These are phyloP conservation scores for Salicornia ramosissima DNA, from an alignment of 148 eudicot genomes.

Conservation along the genomic window DNA sequence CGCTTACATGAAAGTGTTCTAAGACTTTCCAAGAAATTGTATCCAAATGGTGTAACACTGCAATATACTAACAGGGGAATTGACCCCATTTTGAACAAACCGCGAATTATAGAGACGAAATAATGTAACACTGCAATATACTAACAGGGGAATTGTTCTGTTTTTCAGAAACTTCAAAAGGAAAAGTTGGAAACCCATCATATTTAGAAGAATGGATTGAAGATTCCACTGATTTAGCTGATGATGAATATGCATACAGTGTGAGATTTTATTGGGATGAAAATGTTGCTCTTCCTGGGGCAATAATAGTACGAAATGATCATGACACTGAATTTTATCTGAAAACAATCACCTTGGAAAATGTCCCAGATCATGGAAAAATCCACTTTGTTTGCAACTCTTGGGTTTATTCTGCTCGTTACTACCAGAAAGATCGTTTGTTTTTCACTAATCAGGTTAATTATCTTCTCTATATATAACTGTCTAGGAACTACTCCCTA, in stretches of 20 bases:
- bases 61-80: too few relatives aligned
- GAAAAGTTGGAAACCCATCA: conserved; percentile 23
- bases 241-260: conserved; percentile 36
- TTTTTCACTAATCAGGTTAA: conserved; percentile 71
- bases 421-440: conserved; percentile 44
- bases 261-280: conserved; percentile 57
- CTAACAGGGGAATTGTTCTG: background rate
- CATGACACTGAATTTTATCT: conserved; percentile 56
- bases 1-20: too few relatives aligned
- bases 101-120: too few relatives aligned
- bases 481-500: too few relatives aligned
- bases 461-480: too few relatives aligned
- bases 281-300: conserved; percentile 57
- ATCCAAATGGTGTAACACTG: too few relatives aligned
- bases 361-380: conserved; percentile 43
- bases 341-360: conserved; percentile 42
- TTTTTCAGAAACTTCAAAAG: background rate
- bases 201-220: conserved; percentile 43
- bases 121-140: too few relatives aligned
- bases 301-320: conserved; percentile 44
- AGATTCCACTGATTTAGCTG: conserved; percentile 22
- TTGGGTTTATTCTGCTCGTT: conserved; percentile 54
- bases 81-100: too few relatives aligned
- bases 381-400: conserved; percentile 59
- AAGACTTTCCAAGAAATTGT: too few relatives aligned